Evolutionary conservation across 305 asterid genomes (phyloP), one percentile per base, ranked within the genome.

Genomic region (Solanum hybrid): DNA sequence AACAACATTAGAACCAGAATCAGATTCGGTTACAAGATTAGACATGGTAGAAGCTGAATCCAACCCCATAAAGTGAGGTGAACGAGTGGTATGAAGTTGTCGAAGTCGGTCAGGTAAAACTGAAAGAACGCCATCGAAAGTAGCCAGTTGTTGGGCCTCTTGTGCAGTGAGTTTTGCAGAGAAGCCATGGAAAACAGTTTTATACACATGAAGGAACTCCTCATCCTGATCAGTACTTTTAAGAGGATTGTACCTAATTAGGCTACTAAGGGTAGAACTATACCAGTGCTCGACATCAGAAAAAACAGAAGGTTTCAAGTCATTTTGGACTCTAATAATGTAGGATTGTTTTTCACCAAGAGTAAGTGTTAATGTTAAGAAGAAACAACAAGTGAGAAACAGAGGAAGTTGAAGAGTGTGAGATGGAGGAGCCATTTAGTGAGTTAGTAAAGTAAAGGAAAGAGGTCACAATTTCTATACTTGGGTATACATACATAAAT

Each of bases 111-210:
- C 99, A 0, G 97, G 98, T 3, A 95, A 42, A 14, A 96, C 94
- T 2, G 97, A 88, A n/a, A 93, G 89, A 35, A 96, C 93, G 4
- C 91, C 96, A 0, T 90, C 95, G 11, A 93, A 92, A 15, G 13
- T 90, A 79, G 34, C 27, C 27, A 96, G 96, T 71, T 90, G 66
- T 38, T 85, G 86, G 38, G 95, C 98, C 90, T 94, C 93, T 51
- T 92, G 60, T 60, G 80, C 90, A 10, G 98, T 94, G 76, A 96
- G 91, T 86, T 88, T 92, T 10, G 95, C 93, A 2, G 98, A 95
- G 75, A 96, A 96, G 2, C 99, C 99, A 89, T 95, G 97, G 87
- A 96, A 94, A 27, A 95, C 97, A 2, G 95, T 95, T 91, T 60
- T 92, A 89, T 96, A 96, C 24, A 94, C 92, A 79, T 96, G 98